Evolutionary conservation across 352 stramenopile genomes (phyloP).

Genomic region (Pythium biforme): DNA sequence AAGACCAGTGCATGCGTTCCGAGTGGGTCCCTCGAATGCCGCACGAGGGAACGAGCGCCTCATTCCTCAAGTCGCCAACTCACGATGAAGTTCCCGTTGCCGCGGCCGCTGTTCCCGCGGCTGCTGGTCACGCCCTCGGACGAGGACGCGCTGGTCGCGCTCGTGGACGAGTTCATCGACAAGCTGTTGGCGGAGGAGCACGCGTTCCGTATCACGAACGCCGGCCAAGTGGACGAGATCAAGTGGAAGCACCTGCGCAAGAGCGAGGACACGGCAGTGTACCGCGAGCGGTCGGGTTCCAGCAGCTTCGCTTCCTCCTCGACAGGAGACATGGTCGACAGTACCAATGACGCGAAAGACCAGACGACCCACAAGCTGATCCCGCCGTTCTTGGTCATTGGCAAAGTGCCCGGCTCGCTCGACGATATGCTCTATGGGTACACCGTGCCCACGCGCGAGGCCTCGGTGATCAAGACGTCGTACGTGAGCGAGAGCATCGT

Average conservation of each 20-base stretch:
- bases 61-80: too few species aligned
- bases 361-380: not conserved
- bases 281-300: not conserved
- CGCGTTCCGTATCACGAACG: conserved; percentile 2
- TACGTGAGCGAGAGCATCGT: conserved; percentile 37
- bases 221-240: conserved; percentile 38
- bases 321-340: too few species aligned
- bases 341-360: too few species aligned
- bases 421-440: conserved; percentile 21
- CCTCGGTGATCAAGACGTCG: conserved; percentile 11
- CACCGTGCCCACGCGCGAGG: conserved; percentile 12
- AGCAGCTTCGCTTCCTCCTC: too few species aligned
- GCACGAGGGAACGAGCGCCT: too few species aligned
- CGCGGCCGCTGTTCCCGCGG: conserved; percentile 5
- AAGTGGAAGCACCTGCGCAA: conserved; percentile 9
- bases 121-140: not conserved
- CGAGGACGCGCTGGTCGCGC: conserved; percentile 5
- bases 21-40: too few species aligned
- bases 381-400: conserved; percentile 12
- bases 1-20: too few species aligned
- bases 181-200: conserved; percentile 12
- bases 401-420: conserved; percentile 7
- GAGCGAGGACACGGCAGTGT: conserved; percentile 10
- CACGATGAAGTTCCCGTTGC: conserved; percentile 17
- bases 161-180: conserved; percentile 9